phyloP scores from a whole-genome alignment of 129 eudicot genomes.

The Dittrichia graveolens region DNA sequence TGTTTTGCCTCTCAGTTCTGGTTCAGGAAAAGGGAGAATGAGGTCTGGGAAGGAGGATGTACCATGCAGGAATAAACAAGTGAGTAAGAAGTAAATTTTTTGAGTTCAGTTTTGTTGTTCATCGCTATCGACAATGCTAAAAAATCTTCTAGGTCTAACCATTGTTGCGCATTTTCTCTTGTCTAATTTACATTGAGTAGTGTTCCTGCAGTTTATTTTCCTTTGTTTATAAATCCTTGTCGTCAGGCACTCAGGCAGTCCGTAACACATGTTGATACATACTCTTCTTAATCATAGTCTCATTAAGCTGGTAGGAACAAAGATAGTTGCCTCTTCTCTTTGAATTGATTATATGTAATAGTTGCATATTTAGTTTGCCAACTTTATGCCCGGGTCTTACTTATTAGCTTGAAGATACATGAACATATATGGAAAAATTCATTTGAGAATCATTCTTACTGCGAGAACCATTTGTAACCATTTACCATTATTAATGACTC shows the following conservation, averaged over 20 bases:
- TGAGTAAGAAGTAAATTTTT: constrained; percentile 29
- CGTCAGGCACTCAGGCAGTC: too few species aligned
- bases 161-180: constrained; percentile 13
- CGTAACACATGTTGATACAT: neutral
- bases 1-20: constrained; percentile 24
- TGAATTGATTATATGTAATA: constrained; percentile 17
- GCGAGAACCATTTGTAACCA: too few species aligned
- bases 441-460: too few species aligned
- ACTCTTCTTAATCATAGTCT: neutral
- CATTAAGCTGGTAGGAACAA: constrained; percentile 12
- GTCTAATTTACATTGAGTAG: neutral
- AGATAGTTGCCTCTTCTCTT: constrained; percentile 2
- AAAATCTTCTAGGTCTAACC: neutral
- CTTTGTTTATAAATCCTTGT: neutral
- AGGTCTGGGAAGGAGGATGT: constrained; percentile 33
- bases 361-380: neutral
- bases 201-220: constrained; percentile 13
- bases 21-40: constrained; percentile 20
- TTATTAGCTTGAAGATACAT: neutral
- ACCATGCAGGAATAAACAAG: constrained; percentile 20
- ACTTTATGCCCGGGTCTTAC: neutral
- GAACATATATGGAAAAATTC: too few species aligned
- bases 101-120: constrained; percentile 1
- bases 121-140: neutral
- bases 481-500: too few species aligned